These are phyloP conservation scores for Naegleria lovaniensis DNA, from an alignment of 208 protist genomes.

Conservation along the genomic window DNA sequence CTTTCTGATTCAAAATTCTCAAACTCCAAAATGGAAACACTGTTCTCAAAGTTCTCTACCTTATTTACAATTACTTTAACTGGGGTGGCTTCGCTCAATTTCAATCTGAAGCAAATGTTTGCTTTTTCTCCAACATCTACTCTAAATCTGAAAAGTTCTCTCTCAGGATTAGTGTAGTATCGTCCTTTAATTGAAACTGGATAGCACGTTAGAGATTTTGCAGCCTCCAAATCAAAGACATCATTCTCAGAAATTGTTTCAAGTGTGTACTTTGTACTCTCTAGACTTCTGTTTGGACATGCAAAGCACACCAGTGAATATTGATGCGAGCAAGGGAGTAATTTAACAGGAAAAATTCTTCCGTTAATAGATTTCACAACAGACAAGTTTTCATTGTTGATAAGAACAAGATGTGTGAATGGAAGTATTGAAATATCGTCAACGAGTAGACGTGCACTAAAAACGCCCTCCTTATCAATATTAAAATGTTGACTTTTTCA, in stretches of 20 bases:
- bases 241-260: background rate
- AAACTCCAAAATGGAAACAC: background rate
- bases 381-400: background rate
- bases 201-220: background rate
- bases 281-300: background rate
- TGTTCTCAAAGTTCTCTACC: background rate
- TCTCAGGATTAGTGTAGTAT: background rate
- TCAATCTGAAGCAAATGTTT: background rate
- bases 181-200: background rate
- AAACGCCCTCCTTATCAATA: background rate
- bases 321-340: background rate
- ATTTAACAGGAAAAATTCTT: background rate
- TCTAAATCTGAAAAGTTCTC: conserved; percentile 1
- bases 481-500: background rate
- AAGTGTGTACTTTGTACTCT: background rate
- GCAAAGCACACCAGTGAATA: background rate
- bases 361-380: background rate
- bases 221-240: background rate
- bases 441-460: background rate
- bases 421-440: background rate
- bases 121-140: background rate
- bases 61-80: background rate
- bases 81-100: background rate
- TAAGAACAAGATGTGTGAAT: background rate
- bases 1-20: background rate